Evolutionary conservation across 352 stramenopile genomes (phyloP), one percentile per base, ranked within the genome.

Genomic region (Peronospora farinosa): DNA sequence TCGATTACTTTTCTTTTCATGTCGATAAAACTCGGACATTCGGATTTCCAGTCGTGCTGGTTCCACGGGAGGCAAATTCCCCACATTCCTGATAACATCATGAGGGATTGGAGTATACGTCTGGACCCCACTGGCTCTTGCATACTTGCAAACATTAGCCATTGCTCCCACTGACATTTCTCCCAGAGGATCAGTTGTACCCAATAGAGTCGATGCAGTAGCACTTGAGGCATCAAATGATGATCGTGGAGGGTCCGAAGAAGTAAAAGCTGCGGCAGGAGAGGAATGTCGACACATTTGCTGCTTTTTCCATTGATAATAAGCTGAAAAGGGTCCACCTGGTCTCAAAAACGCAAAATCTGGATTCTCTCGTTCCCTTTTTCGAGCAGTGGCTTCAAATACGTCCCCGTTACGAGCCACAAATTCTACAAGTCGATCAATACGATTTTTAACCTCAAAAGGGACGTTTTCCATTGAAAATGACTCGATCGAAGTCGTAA

Each of bases 401-500:
- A 58, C 68, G 10, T 67, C 39, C 1, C 72, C 75, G 31, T 86
- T 86, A 40, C 75, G 72, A 15, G 54, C 51, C 25, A 84, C 67
- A 38, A 84, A 86, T 38, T 83, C 75, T 30, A 83, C 54, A 16
- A 86, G 64, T 10, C 67, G 54, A 35, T 84, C 70, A 23, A 86
- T 81, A 32, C 75, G 70, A 19, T 83, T 66, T 9, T 46, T 61
- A 0, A 77, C 63, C 23, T 72, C 65, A 2, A 63, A 47, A n/a
- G 75, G 67, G 7, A 80, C 13, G 25, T 40, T 40, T 0, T 9
- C 35, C 33, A 55, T 30, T 46, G 39, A 31, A n/a, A 51, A 19
- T 8, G 38, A 33, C 3, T 47, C 19, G n/a, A 54, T 31, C 17
- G 42, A n/a, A n/a, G n/a, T n/a, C n/a, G n/a, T n/a, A n/a, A n/a